A percentile compares a stretch with the other conserved stretches of the same genome.
These are phyloP conservation scores for Plenodomus biglobosus DNA, from an alignment of 2,329 filamentous ascomycete genomes.

Conservation along the genomic window DNA sequence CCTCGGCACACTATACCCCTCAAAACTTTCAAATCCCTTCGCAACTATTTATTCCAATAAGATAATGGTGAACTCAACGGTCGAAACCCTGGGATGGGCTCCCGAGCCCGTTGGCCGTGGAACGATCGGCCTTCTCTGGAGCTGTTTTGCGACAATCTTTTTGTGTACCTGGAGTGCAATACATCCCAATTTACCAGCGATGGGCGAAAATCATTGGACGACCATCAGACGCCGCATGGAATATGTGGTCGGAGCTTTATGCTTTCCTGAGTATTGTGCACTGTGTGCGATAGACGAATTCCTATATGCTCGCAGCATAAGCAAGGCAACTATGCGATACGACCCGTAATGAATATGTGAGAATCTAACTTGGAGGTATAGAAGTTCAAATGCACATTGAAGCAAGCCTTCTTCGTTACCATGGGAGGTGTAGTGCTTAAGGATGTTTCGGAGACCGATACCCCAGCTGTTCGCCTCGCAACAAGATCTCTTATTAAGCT, in stretches of 20 bases:
- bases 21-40: not conserved
- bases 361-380: too few relatives aligned
- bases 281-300: not conserved
- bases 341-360: too few relatives aligned
- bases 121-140: slow-evolving; percentile 38
- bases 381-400: slow-evolving; percentile 7
- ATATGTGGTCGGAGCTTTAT: slow-evolving; percentile 1
- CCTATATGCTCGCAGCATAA: not conserved
- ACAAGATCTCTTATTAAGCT: not conserved
- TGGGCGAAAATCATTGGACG: not conserved
- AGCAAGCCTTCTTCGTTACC: slow-evolving; percentile 11
- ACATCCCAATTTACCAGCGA: slow-evolving; percentile 33
- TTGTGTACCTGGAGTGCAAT: slow-evolving; percentile 37
- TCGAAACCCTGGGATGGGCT: slow-evolving; percentile 11
- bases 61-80: slow-evolving; percentile 1
- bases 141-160: slow-evolving; percentile 36
- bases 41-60: not conserved
- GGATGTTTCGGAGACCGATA: not conserved
- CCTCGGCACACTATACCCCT: not conserved
- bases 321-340: not conserved
- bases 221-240: slow-evolving; percentile 1
- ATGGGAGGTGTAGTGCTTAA: slow-evolving; percentile 12
- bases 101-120: slow-evolving; percentile 26
- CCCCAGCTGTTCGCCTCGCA: not conserved
- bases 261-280: slow-evolving; percentile 7